phyloP scores from a whole-genome alignment of 106 monocot species.

The Phalaenopsis aphrodite region DNA sequence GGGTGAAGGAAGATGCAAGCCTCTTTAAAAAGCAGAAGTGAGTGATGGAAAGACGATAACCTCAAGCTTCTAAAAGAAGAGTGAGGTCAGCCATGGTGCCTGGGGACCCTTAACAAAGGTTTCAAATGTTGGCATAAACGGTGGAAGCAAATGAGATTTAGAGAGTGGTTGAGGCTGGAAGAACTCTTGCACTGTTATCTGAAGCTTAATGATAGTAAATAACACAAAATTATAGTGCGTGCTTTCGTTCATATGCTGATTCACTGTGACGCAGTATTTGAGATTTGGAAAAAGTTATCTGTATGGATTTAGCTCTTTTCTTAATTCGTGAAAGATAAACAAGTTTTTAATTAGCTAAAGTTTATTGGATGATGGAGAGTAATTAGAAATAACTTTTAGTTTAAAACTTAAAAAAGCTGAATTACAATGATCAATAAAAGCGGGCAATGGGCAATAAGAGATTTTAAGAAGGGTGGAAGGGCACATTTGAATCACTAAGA shows the following conservation, averaged over 20 bases:
- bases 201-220: conserved; percentile 35
- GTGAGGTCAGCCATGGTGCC: conserved; percentile 22
- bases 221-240: conserved; percentile 34
- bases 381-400: too few relatives aligned
- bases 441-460: too few relatives aligned
- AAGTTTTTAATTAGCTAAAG: too few relatives aligned
- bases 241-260: conserved; percentile 42
- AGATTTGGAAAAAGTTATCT: not conserved
- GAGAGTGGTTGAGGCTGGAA: conserved; percentile 30
- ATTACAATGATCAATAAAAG: too few relatives aligned
- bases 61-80: conserved; percentile 12
- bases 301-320: not conserved
- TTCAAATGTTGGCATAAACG: conserved; percentile 67
- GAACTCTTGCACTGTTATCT: conserved; percentile 47
- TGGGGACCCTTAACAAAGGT: conserved; percentile 35
- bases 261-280: not conserved
- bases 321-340: too few relatives aligned
- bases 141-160: conserved; percentile 33
- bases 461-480: too few relatives aligned
- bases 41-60: too few relatives aligned
- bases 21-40: too few relatives aligned
- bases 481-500: too few relatives aligned
- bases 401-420: too few relatives aligned
- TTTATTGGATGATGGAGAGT: too few relatives aligned
- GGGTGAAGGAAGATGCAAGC: too few relatives aligned